These are phyloP conservation scores for Inga oerstediana DNA, from an alignment of 306 rosid genomes.

Conservation along the genomic window DNA sequence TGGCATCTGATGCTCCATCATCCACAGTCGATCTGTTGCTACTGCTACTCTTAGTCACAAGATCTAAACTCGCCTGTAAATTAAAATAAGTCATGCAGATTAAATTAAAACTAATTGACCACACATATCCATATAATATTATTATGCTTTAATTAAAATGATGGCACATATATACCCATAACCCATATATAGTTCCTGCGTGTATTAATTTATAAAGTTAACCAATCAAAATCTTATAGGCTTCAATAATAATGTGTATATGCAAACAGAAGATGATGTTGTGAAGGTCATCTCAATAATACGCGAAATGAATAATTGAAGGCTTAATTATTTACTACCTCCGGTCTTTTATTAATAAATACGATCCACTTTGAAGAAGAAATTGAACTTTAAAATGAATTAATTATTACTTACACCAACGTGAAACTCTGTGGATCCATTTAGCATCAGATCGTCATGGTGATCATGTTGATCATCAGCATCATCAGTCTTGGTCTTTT, in stretches of 20 bases:
- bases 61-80: constrained; percentile 63
- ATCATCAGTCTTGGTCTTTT: not conserved
- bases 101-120: not conserved
- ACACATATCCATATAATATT: not conserved
- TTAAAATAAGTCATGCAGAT: not conserved
- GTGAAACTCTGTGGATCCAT: not conserved
- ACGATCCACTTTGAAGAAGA: too few species aligned
- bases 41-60: constrained; percentile 31
- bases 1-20: constrained; percentile 38
- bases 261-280: not conserved
- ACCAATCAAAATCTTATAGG: not conserved
- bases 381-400: too few species aligned
- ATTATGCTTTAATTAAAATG: not conserved
- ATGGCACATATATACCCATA: not conserved
- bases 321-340: too few species aligned
- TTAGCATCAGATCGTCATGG: constrained; percentile 8
- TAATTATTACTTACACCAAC: not conserved
- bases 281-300: not conserved
- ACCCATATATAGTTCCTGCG: not conserved
- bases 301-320: not conserved
- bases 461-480: not conserved
- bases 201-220: not conserved
- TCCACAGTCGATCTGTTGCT: constrained; percentile 40
- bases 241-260: not conserved
- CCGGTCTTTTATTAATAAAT: too few species aligned